Base-by-base conservation (phyloP, 2,329 filamentous ascomycete species). In the Pseudocercospora eumusae region DNA sequence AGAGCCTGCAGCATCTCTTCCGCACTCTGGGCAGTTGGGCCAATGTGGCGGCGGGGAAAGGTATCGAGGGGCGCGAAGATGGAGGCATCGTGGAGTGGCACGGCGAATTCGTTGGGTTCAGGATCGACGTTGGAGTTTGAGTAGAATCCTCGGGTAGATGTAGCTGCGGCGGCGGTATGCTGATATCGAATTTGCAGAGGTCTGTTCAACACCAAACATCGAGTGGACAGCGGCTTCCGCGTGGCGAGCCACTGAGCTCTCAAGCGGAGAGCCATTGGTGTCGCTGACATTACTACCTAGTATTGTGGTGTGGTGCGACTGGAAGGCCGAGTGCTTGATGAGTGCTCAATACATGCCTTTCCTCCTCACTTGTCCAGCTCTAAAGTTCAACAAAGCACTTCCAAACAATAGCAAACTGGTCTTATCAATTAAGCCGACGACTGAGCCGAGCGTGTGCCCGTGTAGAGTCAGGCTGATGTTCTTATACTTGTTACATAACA, bases 21-120 rank as follows among this genome's bases (percentile, higher is more conserved):
- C 0, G 87, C 84, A 59, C 90, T 87, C 49, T 82, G 79, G 33
- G 88, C 82, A 56, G 88, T 87, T 3, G 92, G 92, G 0, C 93
- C 93, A 78, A 97, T 96, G 78, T 97, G 93, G 54, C 93, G 87
- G 62, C 89, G 84, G 59, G 89, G 83, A 72, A 96, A 96, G 44
- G 86, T 85, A 73, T 88, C 86, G 61, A 86, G 79, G 40, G 76
- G 75, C 42, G 75, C 75, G 72, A 80, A 80, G 60, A 75, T 69
- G 57, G 72, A 73, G n/a, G 52, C 70, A 68, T 71, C 68, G 58
- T 61, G 57, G 42, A 27, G 27, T 25, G 67, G 62, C 20, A 65
- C 54, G 40, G 70, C 65, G 52, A 71, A 64, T 31, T 70, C 66
- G 27, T 50, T 64, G 50, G 57, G 52, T 11, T 62, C 62, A 10